Evolutionary conservation across 2,329 filamentous ascomycete species (phyloP).

Genomic region (Penicillium decumbens): DNA sequence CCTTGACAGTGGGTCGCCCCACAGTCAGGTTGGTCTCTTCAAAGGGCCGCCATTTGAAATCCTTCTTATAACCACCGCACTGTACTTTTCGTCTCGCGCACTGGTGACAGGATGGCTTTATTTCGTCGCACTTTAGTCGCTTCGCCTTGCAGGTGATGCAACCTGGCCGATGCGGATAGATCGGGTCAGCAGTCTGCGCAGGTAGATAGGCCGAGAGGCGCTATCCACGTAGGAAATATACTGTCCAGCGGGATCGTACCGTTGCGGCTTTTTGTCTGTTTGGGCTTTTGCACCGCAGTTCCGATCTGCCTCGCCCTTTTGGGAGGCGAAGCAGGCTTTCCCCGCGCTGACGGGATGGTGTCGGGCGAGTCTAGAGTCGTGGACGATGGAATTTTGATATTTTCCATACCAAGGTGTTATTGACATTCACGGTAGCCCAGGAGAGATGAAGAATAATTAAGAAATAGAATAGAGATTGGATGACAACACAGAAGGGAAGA

Average conservation of each 20-base stretch:
- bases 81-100: slow-evolving; percentile 60
- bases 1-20: slow-evolving; percentile 29
- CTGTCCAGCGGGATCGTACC: slow-evolving; percentile 48
- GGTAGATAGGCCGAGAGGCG: slow-evolving; percentile 1
- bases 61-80: slow-evolving; percentile 69
- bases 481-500: neutral
- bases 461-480: neutral
- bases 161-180: slow-evolving; percentile 45
- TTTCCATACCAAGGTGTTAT: slow-evolving; percentile 47
- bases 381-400: slow-evolving; percentile 57
- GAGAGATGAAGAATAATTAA: neutral
- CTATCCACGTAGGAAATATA: neutral
- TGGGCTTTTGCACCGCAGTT: slow-evolving; percentile 51
- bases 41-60: slow-evolving; percentile 70
- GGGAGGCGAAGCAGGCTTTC: slow-evolving; percentile 28
- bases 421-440: too few species aligned
- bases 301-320: slow-evolving; percentile 18
- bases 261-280: slow-evolving; percentile 71
- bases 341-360: slow-evolving; percentile 20
- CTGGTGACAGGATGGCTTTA: slow-evolving; percentile 63
- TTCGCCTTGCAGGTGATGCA: slow-evolving; percentile 71
- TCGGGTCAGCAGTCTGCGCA: slow-evolving; percentile 24
- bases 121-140: slow-evolving; percentile 69
- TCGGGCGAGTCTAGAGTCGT: slow-evolving; percentile 45
- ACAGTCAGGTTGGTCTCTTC: slow-evolving; percentile 56